These are phyloP conservation scores for Aspergillus homomorphus DNA, from an alignment of 495 filamentous ascomycete species.

Conservation along the genomic window DNA sequence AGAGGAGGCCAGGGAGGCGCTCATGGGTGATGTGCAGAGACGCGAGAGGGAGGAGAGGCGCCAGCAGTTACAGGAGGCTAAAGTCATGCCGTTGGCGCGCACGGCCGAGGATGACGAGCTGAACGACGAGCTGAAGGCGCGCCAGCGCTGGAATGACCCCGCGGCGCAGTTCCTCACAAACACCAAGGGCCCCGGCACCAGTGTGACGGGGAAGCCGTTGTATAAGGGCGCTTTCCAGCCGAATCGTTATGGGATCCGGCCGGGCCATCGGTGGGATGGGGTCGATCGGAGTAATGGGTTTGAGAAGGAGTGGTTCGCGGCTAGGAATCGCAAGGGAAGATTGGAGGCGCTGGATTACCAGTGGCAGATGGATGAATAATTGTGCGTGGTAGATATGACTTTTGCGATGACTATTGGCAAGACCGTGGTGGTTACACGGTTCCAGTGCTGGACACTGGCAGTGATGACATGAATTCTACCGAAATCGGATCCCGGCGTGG, in stretches of 20 bases:
- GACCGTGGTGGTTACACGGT: no score
- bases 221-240: constrained; percentile 79
- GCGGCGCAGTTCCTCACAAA: constrained; percentile 74
- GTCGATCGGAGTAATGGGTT: constrained; percentile 94
- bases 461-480: neutral
- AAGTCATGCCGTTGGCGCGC: constrained; percentile 74
- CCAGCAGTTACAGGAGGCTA: constrained; percentile 70
- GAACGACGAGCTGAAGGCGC: constrained; percentile 75
- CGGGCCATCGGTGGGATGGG: constrained; percentile 94
- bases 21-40: constrained; percentile 82
- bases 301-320: constrained; percentile 90
- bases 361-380: constrained; percentile 90
- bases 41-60: constrained; percentile 53
- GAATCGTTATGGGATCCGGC: constrained; percentile 91
- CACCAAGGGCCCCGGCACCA: constrained; percentile 37
- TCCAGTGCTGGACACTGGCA: constrained; percentile 25
- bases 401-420: constrained; percentile 1
- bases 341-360: constrained; percentile 78
- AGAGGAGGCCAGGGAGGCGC: constrained; percentile 56
- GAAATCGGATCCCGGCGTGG: neutral
- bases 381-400: constrained; percentile 1
- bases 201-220: constrained; percentile 63
- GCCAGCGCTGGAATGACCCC: constrained; percentile 88
- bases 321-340: constrained; percentile 70
- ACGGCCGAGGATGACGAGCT: constrained; percentile 75